These are phyloP conservation scores for Trametes elegans DNA, from an alignment of 768 basidiomycete genomes.

Conservation along the genomic window DNA sequence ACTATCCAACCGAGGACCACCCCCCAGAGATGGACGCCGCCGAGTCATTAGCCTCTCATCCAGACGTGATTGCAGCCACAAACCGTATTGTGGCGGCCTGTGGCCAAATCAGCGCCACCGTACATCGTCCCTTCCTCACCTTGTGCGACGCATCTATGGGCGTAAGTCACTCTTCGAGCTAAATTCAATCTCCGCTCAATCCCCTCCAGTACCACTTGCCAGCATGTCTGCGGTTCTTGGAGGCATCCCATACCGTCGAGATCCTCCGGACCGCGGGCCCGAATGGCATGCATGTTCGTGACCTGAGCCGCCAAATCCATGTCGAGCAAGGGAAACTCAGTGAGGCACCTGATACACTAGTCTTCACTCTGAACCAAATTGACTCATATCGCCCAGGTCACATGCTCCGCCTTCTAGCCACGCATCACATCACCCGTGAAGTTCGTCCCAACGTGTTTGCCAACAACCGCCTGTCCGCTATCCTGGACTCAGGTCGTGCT, in stretches of 20 bases:
- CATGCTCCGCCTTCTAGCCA: conserved; percentile 71
- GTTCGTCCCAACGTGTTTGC: conserved; percentile 69
- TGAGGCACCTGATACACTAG: conserved; percentile 25
- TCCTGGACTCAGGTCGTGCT: conserved; percentile 66
- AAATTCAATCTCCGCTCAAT: not conserved
- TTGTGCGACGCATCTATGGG: conserved; percentile 72
- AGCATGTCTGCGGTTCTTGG: conserved; percentile 69
- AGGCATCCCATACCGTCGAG: conserved; percentile 69
- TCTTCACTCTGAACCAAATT: not conserved
- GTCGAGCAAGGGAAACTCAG: conserved; percentile 49
- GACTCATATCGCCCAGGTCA: conserved; percentile 47
- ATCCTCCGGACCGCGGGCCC: conserved; percentile 65
- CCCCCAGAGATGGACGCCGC: conserved; percentile 23
- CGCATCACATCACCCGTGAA: conserved; percentile 74
- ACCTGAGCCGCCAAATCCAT: conserved; percentile 37
- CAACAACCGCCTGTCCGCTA: conserved; percentile 65
- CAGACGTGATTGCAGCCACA: conserved; percentile 57
- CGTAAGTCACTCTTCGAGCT: conserved; percentile 38
- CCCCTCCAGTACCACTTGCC: conserved; percentile 64
- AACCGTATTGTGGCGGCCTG: conserved; percentile 67
- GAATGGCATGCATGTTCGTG: conserved; percentile 46
- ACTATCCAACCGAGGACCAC: conserved; percentile 20
- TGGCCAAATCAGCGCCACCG: conserved; percentile 61
- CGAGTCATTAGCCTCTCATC: conserved; percentile 59
- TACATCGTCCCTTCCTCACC: conserved; percentile 68